A percentile compares a stretch with the other conserved stretches of the same genome.
These are phyloP conservation scores for Salicornia ramosissima DNA, from an alignment of 148 eudicot genomes.

Conservation along the genomic window DNA sequence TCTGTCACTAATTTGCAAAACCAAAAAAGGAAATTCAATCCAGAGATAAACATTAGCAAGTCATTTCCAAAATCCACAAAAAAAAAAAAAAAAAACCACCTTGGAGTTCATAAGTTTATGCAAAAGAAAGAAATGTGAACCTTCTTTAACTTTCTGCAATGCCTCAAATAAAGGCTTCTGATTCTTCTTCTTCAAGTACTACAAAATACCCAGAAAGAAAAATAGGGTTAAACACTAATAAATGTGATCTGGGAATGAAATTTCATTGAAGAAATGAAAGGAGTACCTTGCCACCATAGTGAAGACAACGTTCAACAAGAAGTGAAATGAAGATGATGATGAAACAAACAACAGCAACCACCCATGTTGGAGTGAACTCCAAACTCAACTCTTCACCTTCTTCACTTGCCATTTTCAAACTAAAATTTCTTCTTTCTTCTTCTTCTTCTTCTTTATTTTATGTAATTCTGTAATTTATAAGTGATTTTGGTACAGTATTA, in stretches of 20 bases:
- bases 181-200: conserved; percentile 64
- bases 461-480: neutral
- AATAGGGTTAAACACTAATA: neutral
- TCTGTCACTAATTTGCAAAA: neutral
- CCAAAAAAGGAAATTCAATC: neutral
- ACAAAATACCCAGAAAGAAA: conserved; percentile 9
- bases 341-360: conserved; percentile 81
- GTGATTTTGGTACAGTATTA: neutral
- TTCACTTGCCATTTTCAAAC: conserved; percentile 30
- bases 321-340: conserved; percentile 85
- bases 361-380: conserved; percentile 95
- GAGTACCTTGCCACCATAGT: conserved; percentile 59
- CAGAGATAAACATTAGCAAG: neutral
- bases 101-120: neutral
- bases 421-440: too few relatives aligned
- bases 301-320: conserved; percentile 68
- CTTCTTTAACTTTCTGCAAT: conserved; percentile 85
- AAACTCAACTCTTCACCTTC: conserved; percentile 40
- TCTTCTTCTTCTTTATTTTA: too few relatives aligned
- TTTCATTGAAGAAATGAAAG: neutral
- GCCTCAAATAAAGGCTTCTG: conserved; percentile 82
- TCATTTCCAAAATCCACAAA: conserved; percentile 1
- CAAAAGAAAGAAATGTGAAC: conserved; percentile 22
- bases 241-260: neutral
- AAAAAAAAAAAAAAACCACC: neutral